Base-by-base conservation (phyloP, 768 basidiomycete species). In the Lactarius vividus region DNA sequence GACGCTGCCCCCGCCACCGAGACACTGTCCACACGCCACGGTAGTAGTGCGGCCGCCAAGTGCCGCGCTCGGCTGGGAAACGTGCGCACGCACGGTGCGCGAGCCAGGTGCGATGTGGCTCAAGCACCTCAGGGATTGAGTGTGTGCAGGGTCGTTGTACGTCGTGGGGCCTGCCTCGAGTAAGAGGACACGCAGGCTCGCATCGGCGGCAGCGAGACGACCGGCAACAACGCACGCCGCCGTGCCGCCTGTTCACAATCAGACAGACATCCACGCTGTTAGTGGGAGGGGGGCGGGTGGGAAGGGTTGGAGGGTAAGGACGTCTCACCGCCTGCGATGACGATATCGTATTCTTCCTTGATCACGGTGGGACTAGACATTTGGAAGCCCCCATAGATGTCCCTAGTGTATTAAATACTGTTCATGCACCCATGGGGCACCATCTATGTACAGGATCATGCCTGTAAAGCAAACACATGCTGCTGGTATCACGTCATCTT, bases 1-100 rank as follows among this genome's bases (percentile, higher is more conserved):
- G 20, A 88, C 80, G 60, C 77, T 76, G 0, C 86, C 87, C 0
- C 87, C 87, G 6, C 88, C 88, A 4, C 88, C 88, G 6, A 90
- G 70, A 49, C 80, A 81, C 60, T 82, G 78, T 0, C 83, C 87
- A 31, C 76, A 71, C 0, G 79, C 77, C 5, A 85, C 78, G 42
- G 83, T 56, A 4, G 76, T 70, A 5, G 75, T 70, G 4, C 88
- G 85, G 5, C 81, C 83, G 18, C 72, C 77, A 42, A 81, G 74
- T 62, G 79, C 82, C 0, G 77, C 75, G 68, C 81, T 82, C 6
- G 80, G 77, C 28, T 75, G 75, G 9, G 69, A 72, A 5, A 59
- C 57, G 64, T 87, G 77, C 64, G 78, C 76, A 2, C 79, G 80
- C 62, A 88, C 75, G 0, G 82, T 82, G 31, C 77, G 78, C 44